These are phyloP conservation scores for Penicillium polonicum DNA, from an alignment of 2,329 filamentous ascomycete genomes.

Conservation along the genomic window DNA sequence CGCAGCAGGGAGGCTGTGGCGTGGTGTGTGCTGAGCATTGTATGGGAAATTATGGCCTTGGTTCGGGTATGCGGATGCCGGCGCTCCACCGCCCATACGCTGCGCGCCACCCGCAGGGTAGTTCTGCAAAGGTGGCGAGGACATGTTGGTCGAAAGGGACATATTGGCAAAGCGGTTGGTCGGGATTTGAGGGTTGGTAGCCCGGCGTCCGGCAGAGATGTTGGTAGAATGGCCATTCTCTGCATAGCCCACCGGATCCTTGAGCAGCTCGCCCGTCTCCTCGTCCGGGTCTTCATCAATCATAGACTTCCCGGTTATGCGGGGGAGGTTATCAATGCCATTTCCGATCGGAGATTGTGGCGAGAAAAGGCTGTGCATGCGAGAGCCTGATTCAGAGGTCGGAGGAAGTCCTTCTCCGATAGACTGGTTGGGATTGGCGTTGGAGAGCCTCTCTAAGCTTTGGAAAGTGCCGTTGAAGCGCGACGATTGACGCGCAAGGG, in stretches of 20 bases:
- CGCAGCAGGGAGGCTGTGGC: constrained; percentile 75
- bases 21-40: constrained; percentile 56
- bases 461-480: constrained; percentile 63
- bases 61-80: constrained; percentile 56
- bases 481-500: constrained; percentile 53
- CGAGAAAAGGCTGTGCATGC: constrained; percentile 59
- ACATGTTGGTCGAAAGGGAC: constrained; percentile 67
- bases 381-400: constrained; percentile 49
- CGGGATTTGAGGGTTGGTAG: constrained; percentile 70
- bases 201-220: constrained; percentile 54
- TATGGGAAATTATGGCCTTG: constrained; percentile 57
- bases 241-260: constrained; percentile 65
- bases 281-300: constrained; percentile 65
- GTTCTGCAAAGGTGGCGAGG: constrained; percentile 56
- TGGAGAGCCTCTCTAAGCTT: constrained; percentile 57
- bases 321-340: constrained; percentile 52
- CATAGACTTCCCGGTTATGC: constrained; percentile 60
- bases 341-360: constrained; percentile 60
- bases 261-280: constrained; percentile 61
- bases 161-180: constrained; percentile 67
- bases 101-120: constrained; percentile 51
- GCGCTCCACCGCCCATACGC: constrained; percentile 51
- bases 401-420: constrained; percentile 53
- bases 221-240: constrained; percentile 61
- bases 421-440: constrained; percentile 46